Evolutionary conservation across 129 eudicot genomes (phyloP), one percentile per base, ranked within the genome.

Genomic region (Gnaphalium uliginosum): DNA sequence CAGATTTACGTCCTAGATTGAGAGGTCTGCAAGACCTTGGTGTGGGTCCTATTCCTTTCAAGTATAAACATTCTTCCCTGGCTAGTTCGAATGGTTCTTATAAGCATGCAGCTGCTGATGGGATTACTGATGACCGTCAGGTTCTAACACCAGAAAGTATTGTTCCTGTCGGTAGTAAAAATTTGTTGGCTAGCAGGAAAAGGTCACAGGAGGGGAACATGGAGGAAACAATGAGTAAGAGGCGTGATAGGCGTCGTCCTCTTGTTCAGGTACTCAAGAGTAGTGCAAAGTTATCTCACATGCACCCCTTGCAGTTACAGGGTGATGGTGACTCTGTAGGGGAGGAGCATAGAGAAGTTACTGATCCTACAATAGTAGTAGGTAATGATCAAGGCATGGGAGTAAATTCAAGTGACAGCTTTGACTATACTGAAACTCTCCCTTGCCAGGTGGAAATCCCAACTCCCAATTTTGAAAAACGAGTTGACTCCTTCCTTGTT

Each of bases 11-110:
- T 23, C 91, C 89, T 70, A 78, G 86, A 71, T 75, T 87, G 85
- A 85, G 89, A 87, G 91, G 87, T 70, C 82, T 89, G 82, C 89
- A 87, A 76, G 93, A 87, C 80, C 78, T 89, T 69, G 93, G 91
- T 13, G 82, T 82, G 33, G 70, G 72, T 50, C 79, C 83, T 76
- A 50, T 73, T 51, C 78, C 88, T 67, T 65, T 79, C 32, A 69
- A 78, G 66, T 78, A 48, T 76, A 81, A 81, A 77, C 18, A 43
- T 43, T 43, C 51, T 11, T 43, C 51, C 51, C 51, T 13, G 51
- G 51, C 51, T 43, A 43, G 17, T 43, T 43, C 51, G 51, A 43
- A 43, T 43, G 51, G 51, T 76, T 66, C 71, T 58, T 80, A 68
- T 50, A 78, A 75, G 66, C 66, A 73, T 11, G 78, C 41, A 48